phyloP scores from a whole-genome alignment of 352 stramenopile species.

The Albugo laibachii region DNA sequence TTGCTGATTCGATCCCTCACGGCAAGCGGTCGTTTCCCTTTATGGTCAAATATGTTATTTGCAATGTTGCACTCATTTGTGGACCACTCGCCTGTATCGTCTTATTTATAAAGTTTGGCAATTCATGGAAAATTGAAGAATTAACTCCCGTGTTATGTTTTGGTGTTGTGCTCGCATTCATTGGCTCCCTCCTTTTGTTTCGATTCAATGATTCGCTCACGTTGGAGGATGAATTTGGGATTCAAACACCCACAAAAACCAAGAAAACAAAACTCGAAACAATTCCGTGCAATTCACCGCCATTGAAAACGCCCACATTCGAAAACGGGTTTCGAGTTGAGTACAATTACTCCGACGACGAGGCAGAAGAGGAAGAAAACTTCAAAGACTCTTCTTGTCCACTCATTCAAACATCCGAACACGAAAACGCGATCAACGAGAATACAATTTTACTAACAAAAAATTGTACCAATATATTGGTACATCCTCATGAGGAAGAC shows the following conservation, averaged over 20 bases:
- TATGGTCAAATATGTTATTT: conserved; percentile 71
- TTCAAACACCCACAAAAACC: background rate
- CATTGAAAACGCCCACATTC: conserved; percentile 37
- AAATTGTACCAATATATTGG: conserved; percentile 1
- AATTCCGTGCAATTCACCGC: background rate
- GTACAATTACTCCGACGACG: conserved; percentile 48
- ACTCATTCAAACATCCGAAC: background rate
- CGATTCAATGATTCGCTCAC: conserved; percentile 40
- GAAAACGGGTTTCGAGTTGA: conserved; percentile 37
- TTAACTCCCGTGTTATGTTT: conserved; percentile 39
- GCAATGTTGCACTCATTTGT: conserved; percentile 42
- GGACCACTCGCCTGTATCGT: conserved; percentile 29
- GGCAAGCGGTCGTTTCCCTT: conserved; percentile 43
- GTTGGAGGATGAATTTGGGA: background rate
- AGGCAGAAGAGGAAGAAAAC: conserved; percentile 2
- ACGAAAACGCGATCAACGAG: background rate
- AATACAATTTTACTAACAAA: background rate
- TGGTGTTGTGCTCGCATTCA: conserved; percentile 24
- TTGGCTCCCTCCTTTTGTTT: conserved; percentile 26
- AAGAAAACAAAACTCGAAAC: background rate
- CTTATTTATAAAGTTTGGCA: conserved; percentile 40
- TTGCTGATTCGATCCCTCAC: conserved; percentile 52
- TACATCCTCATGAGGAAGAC: background rate
- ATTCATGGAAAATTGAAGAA: conserved; percentile 32
- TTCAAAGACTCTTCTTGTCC: background rate